Evolutionary conservation across 345 rosid species (phyloP).

Genomic region (Heritiera fomes): DNA sequence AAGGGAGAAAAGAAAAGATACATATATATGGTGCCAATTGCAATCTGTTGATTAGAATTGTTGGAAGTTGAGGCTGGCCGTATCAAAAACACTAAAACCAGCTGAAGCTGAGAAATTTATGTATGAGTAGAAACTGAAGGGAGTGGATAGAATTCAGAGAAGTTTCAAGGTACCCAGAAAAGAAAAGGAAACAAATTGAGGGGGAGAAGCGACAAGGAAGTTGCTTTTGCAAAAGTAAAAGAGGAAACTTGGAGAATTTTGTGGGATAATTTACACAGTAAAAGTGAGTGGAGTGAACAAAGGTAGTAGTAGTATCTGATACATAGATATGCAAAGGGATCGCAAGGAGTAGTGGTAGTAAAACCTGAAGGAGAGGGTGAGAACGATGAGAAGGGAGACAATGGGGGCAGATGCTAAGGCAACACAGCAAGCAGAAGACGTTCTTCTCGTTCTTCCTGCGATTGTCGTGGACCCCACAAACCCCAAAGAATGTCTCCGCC

Average conservation of each 20-base stretch:
- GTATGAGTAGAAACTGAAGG: not conserved
- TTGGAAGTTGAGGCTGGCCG: not conserved
- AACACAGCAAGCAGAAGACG: slow-evolving; percentile 86
- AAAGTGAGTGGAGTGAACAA: not conserved
- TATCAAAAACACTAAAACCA: not conserved
- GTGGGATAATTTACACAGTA: not conserved
- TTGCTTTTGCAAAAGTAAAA: not conserved
- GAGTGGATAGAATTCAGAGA: slow-evolving; percentile 1
- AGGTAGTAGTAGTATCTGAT: not conserved
- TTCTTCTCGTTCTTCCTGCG: slow-evolving; percentile 92
- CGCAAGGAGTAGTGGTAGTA: not conserved
- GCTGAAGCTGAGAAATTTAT: not conserved
- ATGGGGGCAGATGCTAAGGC: slow-evolving; percentile 88
- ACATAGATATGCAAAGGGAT: not conserved
- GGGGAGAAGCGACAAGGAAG: not conserved
- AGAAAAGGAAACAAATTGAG: slow-evolving; percentile 14
- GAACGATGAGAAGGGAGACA: slow-evolving; percentile 81
- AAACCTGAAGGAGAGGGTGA: slow-evolving; percentile 94
- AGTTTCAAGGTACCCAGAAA: slow-evolving; percentile 10
- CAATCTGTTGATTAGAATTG: not conserved
- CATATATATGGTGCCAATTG: not conserved
- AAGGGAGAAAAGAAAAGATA: not conserved
- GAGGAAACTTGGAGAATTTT: not conserved
- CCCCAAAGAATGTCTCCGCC: slow-evolving; percentile 80
- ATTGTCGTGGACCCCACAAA: slow-evolving; percentile 64